A percentile compares a stretch with the other conserved stretches of the same genome.
These are phyloP conservation scores for Alternaria ventricosa DNA, from an alignment of 2,329 filamentous ascomycete genomes.

Conservation along the genomic window DNA sequence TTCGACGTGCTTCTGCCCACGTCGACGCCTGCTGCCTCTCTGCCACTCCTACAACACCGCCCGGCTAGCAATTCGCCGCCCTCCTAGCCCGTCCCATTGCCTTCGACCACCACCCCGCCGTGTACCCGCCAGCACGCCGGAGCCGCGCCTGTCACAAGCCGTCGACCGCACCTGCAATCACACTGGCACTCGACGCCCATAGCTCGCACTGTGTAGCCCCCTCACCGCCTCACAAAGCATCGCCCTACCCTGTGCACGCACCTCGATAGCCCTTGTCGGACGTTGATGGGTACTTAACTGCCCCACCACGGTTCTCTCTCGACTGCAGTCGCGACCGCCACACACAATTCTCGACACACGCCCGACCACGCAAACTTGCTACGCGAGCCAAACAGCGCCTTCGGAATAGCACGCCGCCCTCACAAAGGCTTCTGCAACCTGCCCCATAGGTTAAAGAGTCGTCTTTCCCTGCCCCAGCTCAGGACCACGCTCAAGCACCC, in stretches of 20 bases:
- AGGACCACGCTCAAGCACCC: background rate
- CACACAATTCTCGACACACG: slow-evolving; percentile 8
- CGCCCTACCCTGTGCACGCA: background rate
- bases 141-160: slow-evolving; percentile 3
- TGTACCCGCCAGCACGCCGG: slow-evolving; percentile 3
- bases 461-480: background rate
- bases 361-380: background rate
- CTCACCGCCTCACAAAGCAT: background rate
- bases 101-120: background rate
- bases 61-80: background rate
- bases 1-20: slow-evolving; percentile 31
- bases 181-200: background rate
- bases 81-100: background rate
- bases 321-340: slow-evolving; percentile 20
- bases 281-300: slow-evolving; percentile 26
- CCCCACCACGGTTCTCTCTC: slow-evolving; percentile 31
- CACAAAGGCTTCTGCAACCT: background rate
- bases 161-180: slow-evolving; percentile 1
- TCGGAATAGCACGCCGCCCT: background rate
- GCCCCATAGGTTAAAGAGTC: background rate
- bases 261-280: background rate
- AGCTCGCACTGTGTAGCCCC: slow-evolving; percentile 6
- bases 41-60: background rate
- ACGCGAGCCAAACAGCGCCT: background rate
- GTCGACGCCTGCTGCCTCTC: slow-evolving; percentile 19